Conservation (phyloP, 768 basidiomycete genomes). For the Lentinus tigrinus region DNA sequence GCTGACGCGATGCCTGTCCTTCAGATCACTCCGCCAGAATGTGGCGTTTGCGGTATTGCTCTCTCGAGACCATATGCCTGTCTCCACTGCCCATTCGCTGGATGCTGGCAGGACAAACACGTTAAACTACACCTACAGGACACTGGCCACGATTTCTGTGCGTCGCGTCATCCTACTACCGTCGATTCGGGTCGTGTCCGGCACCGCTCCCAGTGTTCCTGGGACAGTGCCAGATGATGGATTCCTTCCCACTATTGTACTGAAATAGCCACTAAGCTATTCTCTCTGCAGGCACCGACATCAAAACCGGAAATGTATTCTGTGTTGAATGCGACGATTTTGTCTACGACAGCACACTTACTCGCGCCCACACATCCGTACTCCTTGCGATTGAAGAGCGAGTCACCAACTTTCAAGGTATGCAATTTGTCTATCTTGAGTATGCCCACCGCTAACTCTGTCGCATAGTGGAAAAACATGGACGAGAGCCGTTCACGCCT, state of each 20-base stretch:
- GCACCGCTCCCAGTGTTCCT: neutral
- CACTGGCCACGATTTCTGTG: constrained; percentile 64
- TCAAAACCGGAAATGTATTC: constrained; percentile 70
- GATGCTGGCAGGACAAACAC: constrained; percentile 69
- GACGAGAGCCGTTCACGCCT: constrained; percentile 46
- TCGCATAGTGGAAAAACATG: constrained; percentile 35
- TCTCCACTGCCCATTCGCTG: constrained; percentile 65
- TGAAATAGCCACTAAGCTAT: neutral
- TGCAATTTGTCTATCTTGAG: no score
- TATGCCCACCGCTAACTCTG: constrained; percentile 3
- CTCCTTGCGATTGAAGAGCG: constrained; percentile 59
- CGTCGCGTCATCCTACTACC: constrained; percentile 38
- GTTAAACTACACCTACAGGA: constrained; percentile 55
- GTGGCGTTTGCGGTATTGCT: constrained; percentile 54
- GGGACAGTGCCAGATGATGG: neutral
- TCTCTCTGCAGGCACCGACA: constrained; percentile 61
- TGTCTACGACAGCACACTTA: constrained; percentile 58
- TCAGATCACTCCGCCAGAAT: constrained; percentile 61
- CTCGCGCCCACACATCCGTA: constrained; percentile 42
- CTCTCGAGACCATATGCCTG: constrained; percentile 71
- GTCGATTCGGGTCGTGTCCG: neutral
- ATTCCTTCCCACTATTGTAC: neutral
- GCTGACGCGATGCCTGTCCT: neutral
- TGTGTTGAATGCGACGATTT: constrained; percentile 77
- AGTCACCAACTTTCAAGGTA: constrained; percentile 60